These are phyloP conservation scores for Colletotrichum camelliae DNA, from an alignment of 2,329 filamentous ascomycete genomes.

Conservation along the genomic window DNA sequence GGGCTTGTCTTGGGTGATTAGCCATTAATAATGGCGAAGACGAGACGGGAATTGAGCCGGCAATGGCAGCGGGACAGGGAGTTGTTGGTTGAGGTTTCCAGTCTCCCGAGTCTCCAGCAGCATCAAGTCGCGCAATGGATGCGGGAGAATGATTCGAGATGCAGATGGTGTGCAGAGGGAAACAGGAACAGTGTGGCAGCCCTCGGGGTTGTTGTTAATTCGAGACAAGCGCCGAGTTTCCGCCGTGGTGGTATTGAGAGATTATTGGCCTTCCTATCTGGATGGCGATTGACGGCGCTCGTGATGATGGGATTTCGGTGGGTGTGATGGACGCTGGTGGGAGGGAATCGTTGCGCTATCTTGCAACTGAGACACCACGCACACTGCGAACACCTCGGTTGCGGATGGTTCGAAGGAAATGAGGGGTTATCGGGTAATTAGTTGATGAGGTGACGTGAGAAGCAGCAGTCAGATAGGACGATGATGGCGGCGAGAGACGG, in stretches of 20 bases:
- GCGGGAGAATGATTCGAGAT: not conserved
- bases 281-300: constrained; percentile 17
- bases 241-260: constrained; percentile 21
- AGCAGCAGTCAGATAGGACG: not conserved
- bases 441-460: not conserved
- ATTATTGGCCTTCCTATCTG: constrained; percentile 24
- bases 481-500: not conserved
- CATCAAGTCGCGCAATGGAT: not conserved
- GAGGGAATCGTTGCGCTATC: not conserved
- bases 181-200: constrained; percentile 16
- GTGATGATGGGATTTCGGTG: constrained; percentile 18
- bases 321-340: constrained; percentile 5
- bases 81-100: not conserved
- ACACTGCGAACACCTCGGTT: constrained; percentile 13
- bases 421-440: constrained; percentile 1
- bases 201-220: constrained; percentile 11
- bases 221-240: constrained; percentile 19
- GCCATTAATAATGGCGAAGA: not conserved
- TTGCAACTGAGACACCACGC: not conserved
- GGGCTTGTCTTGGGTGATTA: not conserved
- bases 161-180: not conserved
- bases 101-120: not conserved
- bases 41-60: constrained; percentile 7
- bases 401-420: constrained; percentile 1
- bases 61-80: not conserved